Evolutionary conservation across 768 basidiomycete species (phyloP).

Genomic region (Rhizopogon vesiculosus): DNA sequence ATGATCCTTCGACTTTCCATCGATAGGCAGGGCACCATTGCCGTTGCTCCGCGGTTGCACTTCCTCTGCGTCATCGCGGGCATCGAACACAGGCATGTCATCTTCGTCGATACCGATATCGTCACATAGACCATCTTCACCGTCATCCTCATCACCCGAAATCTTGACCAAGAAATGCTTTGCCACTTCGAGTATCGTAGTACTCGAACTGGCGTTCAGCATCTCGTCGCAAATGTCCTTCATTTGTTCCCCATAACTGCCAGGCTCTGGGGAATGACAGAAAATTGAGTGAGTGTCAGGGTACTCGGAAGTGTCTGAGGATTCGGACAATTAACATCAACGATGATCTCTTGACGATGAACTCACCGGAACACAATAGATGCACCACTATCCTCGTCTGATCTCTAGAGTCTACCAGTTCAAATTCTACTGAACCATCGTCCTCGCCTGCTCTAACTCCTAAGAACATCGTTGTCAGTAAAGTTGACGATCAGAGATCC

Average conservation of each 20-base stretch:
- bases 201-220: slow-evolving; percentile 34
- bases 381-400: slow-evolving; percentile 33
- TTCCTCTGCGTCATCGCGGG: too few species aligned
- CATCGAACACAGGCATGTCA: too few species aligned
- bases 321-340: neutral
- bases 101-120: slow-evolving; percentile 19
- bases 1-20: slow-evolving; percentile 13
- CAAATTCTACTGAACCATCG: slow-evolving; percentile 55
- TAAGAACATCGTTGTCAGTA: slow-evolving; percentile 16
- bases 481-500: neutral
- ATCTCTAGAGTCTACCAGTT: slow-evolving; percentile 31
- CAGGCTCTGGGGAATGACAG: slow-evolving; percentile 46
- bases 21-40: neutral
- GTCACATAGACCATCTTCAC: slow-evolving; percentile 23
- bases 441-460: slow-evolving; percentile 55
- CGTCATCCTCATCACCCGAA: slow-evolving; percentile 31
- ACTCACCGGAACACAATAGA: slow-evolving; percentile 48
- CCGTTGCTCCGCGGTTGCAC: too few species aligned
- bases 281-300: slow-evolving; percentile 55
- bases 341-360: neutral
- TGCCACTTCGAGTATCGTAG: slow-evolving; percentile 43
- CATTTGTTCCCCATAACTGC: slow-evolving; percentile 33
- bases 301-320: slow-evolving; percentile 61
- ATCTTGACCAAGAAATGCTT: slow-evolving; percentile 32
- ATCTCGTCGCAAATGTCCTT: slow-evolving; percentile 42